Base-by-base conservation (phyloP, 441 rosid genomes). In the Syzygium malaccense region DNA sequence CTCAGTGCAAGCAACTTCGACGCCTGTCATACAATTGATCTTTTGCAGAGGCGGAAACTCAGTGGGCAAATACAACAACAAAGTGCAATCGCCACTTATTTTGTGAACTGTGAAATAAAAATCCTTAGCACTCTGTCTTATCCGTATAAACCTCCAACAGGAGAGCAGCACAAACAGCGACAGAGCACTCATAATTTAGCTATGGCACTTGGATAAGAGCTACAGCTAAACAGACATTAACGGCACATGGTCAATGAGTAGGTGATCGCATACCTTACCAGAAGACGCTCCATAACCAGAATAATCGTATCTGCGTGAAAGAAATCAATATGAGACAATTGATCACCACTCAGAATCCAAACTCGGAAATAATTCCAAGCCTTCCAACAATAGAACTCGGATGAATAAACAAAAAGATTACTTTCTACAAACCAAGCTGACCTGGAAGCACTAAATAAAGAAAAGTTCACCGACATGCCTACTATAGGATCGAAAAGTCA, bases 271-370 rank as follows among this genome's bases (percentile, higher is more conserved):
- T 92, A 98, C 99, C 97, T 96, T 97, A 86, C 99, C 99, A 14
- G 98, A 93, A 54, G 99, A 98, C 26, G 97, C 98, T 86, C 99
- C 99, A 92, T 98, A 98, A 56, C 99, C 99, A 60, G 99, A 97
- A 94, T 98, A 98, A 90, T 98, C 99, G 88, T 98, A 98, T 88
- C 99, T 96, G 96, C 92, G 92, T 68, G 84, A 75, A 78, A 89
- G 78, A 88, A 48, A 28, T 32, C 64, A 23, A 26, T 75, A 32
- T 10, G 41, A 64, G 33, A 68, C 53, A 25, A 33, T 12, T 17
- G 20, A 75, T 75, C 83, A 37, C 83, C 20, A 41, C 83, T 37
- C 83, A 41, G 51, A 75, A 23, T 23, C n/a, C n/a, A 75, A 75
- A 75, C 51, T 37, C 45, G 3, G 51, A 75, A 75, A 75, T 75